Evolutionary conservation across 495 filamentous ascomycete species (phyloP).

Genomic region (Penicillium bovifimosum): DNA sequence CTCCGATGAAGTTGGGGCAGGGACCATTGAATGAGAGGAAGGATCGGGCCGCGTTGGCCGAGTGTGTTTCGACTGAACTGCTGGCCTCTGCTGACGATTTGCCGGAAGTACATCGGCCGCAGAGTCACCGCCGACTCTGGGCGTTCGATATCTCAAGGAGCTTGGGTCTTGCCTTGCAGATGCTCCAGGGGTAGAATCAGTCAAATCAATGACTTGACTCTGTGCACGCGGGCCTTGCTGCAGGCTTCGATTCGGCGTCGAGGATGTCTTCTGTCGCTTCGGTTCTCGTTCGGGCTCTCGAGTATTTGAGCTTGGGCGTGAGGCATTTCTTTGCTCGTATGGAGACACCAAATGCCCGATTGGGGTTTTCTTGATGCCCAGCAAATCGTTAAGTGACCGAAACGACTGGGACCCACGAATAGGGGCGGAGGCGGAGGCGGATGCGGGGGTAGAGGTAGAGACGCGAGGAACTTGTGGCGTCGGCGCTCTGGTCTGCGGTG

Average conservation of each 20-base stretch:
- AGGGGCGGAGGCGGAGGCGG: constrained; percentile 18
- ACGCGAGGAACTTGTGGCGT: constrained; percentile 12
- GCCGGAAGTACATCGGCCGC: not conserved
- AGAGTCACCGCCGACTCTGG: not conserved
- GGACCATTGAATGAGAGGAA: not conserved
- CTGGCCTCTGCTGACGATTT: not conserved
- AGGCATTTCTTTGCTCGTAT: constrained; percentile 37
- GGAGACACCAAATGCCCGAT: constrained; percentile 46
- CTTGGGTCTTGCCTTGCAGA: not conserved
- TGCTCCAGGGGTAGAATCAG: not conserved
- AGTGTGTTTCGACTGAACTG: not conserved
- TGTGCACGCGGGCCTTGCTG: constrained; percentile 1
- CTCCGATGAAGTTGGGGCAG: not conserved
- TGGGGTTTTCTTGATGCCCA: constrained; percentile 50
- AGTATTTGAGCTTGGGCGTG: constrained; percentile 1
- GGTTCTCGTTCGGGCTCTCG: constrained; percentile 26
- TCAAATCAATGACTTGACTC: constrained; percentile 22
- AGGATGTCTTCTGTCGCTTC: constrained; percentile 44
- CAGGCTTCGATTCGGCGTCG: constrained; percentile 1
- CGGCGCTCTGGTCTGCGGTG: constrained; percentile 16
- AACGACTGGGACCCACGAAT: constrained; percentile 30
- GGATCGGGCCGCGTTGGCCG: not conserved
- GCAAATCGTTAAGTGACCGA: constrained; percentile 52
- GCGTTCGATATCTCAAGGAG: not conserved
- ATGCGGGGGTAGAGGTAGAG: constrained; percentile 2